Base-by-base conservation (phyloP, 495 filamentous ascomycete species). In the Aeminium ludgeri region DNA sequence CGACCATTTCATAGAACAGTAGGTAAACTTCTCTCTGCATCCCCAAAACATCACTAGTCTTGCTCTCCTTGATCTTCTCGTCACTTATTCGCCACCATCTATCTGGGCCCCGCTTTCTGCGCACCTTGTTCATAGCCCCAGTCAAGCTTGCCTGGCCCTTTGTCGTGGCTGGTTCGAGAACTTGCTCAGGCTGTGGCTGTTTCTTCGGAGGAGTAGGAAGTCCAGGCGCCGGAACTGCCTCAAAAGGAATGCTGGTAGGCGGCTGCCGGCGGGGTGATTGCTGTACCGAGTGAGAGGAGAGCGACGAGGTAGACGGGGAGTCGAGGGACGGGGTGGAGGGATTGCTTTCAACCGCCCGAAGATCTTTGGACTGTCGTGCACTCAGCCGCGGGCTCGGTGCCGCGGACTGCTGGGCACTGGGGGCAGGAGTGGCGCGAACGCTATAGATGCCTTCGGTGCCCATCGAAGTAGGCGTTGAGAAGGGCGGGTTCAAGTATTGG, bases 1-100 rank as follows among this genome's bases (percentile, higher is more conserved):
- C 35, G 1, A 50, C 81, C 45, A 86, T 59, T 59, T 95, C 87
- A 55, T 99, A 99, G 56, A 99, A 99, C 19, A 99, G 63, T 50
- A 99, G 61, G 57, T 96, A 99, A 0, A 95, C 87, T 58, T 95
- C 89, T 48, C 76, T 78, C 57, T 95, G 85, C 87, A 95, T 94
- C 8, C 71, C 70, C 40, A 99, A 55, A 16, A 99, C 84, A 38
- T 99, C 87, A 36, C 70, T 73, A 2, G 86, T 96, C 59, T 80
- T 89, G 42, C 82, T 78, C 54, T 95, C 87, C 53, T 87, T 92
- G 43, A 96, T 70, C 55, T 95, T 95, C 28, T 96, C 89, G 55
- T 99, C 89, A 30, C 86, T 95, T 35, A 99, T 95, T 11, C 89
- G 73, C 89, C 89, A 99, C 89, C 89, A 99, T 15, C 82, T 70